Conservation (phyloP, 257 asterid species). For the Jasminum sambac region DNA sequence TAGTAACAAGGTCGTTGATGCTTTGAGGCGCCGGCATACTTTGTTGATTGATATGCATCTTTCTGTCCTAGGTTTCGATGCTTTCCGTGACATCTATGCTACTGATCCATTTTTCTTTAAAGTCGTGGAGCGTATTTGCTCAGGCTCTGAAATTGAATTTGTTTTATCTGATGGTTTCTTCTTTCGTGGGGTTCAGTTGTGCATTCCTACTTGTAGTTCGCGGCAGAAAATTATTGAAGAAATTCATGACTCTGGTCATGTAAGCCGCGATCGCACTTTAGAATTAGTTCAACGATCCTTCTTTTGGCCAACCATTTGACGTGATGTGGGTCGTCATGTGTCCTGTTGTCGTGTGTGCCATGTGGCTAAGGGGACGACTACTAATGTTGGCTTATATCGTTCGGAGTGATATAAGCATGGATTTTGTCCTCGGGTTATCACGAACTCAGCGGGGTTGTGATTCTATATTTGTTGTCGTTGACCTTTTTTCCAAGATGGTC, state of each 20-base stretch:
- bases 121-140: background rate
- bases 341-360: background rate
- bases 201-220: background rate
- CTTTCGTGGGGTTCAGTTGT: conserved; percentile 4
- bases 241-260: background rate
- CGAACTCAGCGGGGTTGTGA: background rate
- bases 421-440: conserved; percentile 5
- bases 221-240: background rate
- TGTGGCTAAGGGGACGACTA: background rate
- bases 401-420: background rate
- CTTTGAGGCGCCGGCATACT: background rate
- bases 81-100: background rate
- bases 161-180: conserved; percentile 12
- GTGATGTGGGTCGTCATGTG: conserved; percentile 6
- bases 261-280: background rate
- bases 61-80: background rate
- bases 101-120: background rate
- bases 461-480: conserved; percentile 10
- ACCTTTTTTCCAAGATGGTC: conserved; percentile 15
- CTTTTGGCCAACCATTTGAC: background rate
- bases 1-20: conserved; percentile 2
- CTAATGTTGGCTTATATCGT: conserved; percentile 3
- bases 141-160: background rate
- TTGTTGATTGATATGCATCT: background rate
- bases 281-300: background rate